Evolutionary conservation across 352 stramenopile genomes (phyloP).

Genomic region (Elongisporangium anandrum): DNA sequence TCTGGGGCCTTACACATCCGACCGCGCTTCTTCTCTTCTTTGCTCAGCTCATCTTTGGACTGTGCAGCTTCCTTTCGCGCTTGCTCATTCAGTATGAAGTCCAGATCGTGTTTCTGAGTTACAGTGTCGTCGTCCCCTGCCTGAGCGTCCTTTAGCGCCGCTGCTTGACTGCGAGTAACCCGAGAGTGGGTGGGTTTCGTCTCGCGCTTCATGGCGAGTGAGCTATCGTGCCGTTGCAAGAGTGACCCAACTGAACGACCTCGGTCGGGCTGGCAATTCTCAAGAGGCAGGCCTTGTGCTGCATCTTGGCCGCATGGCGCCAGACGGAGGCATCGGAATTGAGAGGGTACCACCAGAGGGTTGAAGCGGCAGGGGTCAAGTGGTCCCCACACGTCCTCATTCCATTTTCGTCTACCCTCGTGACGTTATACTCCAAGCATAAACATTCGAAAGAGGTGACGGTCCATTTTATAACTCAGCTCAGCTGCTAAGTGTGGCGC

Average conservation of each 20-base stretch:
- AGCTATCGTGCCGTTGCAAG: background rate
- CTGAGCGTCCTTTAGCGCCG: background rate
- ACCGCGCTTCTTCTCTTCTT: slow-evolving; percentile 12
- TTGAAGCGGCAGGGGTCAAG: background rate
- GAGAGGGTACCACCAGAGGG: background rate
- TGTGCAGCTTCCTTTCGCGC: background rate
- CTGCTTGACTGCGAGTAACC: background rate
- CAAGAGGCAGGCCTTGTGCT: background rate
- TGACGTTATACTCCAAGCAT: background rate
- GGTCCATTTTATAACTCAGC: no score
- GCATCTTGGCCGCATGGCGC: background rate
- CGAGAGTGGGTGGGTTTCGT: background rate
- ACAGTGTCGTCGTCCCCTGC: background rate
- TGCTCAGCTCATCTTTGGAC: background rate
- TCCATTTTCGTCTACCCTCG: background rate
- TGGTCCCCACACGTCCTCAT: no score
- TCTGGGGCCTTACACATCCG: slow-evolving; percentile 12
- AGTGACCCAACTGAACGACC: background rate
- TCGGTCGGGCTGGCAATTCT: background rate
- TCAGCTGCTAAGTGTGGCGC: no score
- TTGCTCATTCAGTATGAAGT: background rate
- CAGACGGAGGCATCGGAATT: background rate
- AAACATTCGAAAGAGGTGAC: background rate
- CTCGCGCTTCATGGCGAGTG: background rate
- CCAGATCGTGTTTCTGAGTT: background rate